A percentile compares a stretch with the other conserved stretches of the same genome.
Conservation (phyloP, 129 eudicot genomes). For the Escallonia rubra region DNA sequence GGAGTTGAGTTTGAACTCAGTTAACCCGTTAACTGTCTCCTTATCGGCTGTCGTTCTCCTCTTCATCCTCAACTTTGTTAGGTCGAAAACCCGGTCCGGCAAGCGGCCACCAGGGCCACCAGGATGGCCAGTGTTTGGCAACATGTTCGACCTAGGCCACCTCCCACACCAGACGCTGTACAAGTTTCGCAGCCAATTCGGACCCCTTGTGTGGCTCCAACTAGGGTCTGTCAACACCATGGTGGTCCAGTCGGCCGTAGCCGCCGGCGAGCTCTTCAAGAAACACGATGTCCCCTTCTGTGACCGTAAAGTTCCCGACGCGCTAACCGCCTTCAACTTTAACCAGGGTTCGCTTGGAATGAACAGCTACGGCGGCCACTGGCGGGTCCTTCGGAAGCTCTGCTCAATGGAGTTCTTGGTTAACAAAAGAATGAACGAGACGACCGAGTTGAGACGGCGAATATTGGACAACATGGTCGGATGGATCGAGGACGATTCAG, state of each 20-base stretch:
- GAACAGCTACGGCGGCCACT: conserved; percentile 6
- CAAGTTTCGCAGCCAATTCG: conserved; percentile 10
- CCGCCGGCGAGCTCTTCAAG: conserved; percentile 28
- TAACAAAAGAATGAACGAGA: conserved; percentile 16
- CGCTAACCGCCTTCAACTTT: conserved; percentile 9
- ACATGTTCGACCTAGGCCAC: conserved; percentile 15
- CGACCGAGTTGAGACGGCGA: conserved; percentile 8
- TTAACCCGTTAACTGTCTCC: background rate
- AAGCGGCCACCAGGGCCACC: conserved; percentile 22
- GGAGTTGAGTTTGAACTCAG: background rate
- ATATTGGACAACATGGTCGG: conserved; percentile 4
- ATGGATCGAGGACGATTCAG: conserved; percentile 16
- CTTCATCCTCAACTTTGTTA: background rate
- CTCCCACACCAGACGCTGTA: conserved; percentile 17
- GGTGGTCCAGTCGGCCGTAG: conserved; percentile 21
- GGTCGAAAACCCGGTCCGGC: background rate
- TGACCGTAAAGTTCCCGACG: conserved; percentile 17
- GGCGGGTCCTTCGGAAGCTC: conserved; percentile 20
- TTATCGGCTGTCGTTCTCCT: background rate
- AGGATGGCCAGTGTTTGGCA: conserved; percentile 24
- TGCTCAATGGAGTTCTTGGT: conserved; percentile 17
- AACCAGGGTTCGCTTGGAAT: conserved; percentile 13
- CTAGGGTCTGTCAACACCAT: conserved; percentile 29
- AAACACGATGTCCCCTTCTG: conserved; percentile 28
- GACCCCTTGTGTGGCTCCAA: conserved; percentile 28